Base-by-base conservation (phyloP, 441 rosid genomes). In the Geranium incanum region DNA sequence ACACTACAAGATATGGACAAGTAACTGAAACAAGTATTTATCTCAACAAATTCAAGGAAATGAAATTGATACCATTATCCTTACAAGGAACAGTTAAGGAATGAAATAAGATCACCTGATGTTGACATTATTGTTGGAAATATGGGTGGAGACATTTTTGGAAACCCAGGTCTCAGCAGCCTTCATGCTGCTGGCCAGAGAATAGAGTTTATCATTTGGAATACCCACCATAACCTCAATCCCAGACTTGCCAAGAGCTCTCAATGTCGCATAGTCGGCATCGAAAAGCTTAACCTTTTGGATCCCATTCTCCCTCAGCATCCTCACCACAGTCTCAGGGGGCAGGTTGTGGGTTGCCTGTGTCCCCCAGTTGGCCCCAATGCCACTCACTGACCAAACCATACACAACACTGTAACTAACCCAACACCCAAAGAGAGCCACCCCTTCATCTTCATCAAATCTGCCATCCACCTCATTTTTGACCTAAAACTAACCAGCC, bases 351-450 rank as follows among this genome's bases (percentile, higher is more conserved):
- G 96, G 6, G 80, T 76, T 19, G 97, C 95, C 87, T 83, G 84
- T 7, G 97, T 92, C 38, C 97, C 99, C 99, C 97, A 94, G 62
- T 94, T 94, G 52, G 92, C 92, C 59, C 99, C 97, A 8, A 94
- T 78, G 59, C 89, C 89, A 55, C 84, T 60, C 19, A 81, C 89
- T 57, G 70, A 45, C 80, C 75, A 75, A 84, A 60, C 11, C 76
- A 60, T 50, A 73, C 74, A 39, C 83, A 36, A 66, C 71, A 6
- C 74, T 76, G 39, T 37, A 83, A 36, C 72, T 72, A 78, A 36
- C 45, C 70, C 3, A 80, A 43, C 78, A 78, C 57, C 78, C 75
- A 63, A 64, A 59, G 71, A 52, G 60, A 52, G 41, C 23, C 68
- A 12, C 77, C 84, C 89, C 50, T 59, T 67, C 60, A 52, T 52